Evolutionary conservation across 2,329 filamentous ascomycete genomes (phyloP).

Genomic region (Diplodia mutila): DNA sequence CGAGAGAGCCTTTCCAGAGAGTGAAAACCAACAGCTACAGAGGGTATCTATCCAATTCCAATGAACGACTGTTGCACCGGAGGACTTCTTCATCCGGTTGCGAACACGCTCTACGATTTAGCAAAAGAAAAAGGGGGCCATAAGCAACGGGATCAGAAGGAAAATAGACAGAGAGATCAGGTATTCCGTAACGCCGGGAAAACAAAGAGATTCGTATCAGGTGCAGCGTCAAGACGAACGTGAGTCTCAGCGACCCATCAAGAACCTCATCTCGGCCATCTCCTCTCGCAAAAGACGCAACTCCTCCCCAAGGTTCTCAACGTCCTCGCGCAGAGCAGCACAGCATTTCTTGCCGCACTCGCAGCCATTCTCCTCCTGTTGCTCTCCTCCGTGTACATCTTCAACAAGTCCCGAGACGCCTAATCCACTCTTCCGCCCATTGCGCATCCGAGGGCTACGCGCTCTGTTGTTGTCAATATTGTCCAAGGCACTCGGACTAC

Average conservation of each 20-base stretch:
- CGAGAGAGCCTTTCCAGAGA: neutral
- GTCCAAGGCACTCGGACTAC: neutral
- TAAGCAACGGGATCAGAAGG: neutral
- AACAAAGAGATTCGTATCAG: conserved; percentile 2
- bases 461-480: neutral
- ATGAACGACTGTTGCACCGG: neutral
- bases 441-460: neutral
- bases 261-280: conserved; percentile 14
- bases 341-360: conserved; percentile 25
- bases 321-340: conserved; percentile 1
- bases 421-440: conserved; percentile 7
- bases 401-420: neutral
- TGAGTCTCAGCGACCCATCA: conserved; percentile 7
- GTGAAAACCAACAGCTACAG: conserved; percentile 6
- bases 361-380: neutral
- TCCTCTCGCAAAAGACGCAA: conserved; percentile 10
- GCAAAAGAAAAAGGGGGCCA: neutral
- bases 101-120: conserved; percentile 4
- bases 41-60: conserved; percentile 17
- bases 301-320: conserved; percentile 1
- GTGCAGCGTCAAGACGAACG: neutral
- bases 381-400: neutral
- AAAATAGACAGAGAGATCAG: neutral
- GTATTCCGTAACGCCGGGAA: neutral
- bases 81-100: neutral